phyloP scores from a whole-genome alignment of 2,329 filamentous ascomycete genomes.

The Aaosphaeria arxii region DNA sequence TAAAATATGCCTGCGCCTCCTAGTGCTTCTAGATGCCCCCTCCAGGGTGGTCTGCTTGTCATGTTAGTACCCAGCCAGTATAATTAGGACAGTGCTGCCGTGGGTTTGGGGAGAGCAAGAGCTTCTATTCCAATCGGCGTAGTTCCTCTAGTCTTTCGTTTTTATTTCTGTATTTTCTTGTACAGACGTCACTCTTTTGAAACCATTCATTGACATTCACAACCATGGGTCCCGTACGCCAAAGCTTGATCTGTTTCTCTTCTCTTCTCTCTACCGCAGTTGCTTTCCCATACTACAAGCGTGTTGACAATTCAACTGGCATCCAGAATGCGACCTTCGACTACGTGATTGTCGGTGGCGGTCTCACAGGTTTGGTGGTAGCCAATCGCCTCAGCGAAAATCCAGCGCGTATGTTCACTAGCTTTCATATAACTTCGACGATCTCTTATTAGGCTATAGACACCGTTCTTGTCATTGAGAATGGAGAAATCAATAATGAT shows the following conservation, averaged over 20 bases:
- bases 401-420: neutral
- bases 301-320: neutral
- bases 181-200: too few species aligned
- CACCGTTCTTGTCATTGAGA: slow-evolving; percentile 16
- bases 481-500: slow-evolving; percentile 7
- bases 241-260: neutral
- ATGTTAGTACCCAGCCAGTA: too few species aligned
- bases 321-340: slow-evolving; percentile 3
- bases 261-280: slow-evolving; percentile 1
- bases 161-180: too few species aligned
- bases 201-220: too few species aligned
- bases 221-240: too few species aligned
- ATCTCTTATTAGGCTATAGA: neutral
- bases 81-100: too few species aligned
- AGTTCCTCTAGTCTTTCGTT: too few species aligned
- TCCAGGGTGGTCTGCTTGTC: too few species aligned
- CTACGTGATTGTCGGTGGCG: slow-evolving; percentile 12
- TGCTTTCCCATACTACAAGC: slow-evolving; percentile 1
- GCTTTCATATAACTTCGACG: neutral
- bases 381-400: slow-evolving; percentile 8
- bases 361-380: slow-evolving; percentile 5
- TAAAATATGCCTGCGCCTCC: too few species aligned
- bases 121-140: too few species aligned
- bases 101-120: too few species aligned
- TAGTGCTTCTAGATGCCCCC: too few species aligned